Percentiles rank a stretch among this genome's conserved stretches.
Evolutionary conservation across 1,284 basidiomycete genomes (phyloP).

Genomic region (Tilletia setariae): DNA sequence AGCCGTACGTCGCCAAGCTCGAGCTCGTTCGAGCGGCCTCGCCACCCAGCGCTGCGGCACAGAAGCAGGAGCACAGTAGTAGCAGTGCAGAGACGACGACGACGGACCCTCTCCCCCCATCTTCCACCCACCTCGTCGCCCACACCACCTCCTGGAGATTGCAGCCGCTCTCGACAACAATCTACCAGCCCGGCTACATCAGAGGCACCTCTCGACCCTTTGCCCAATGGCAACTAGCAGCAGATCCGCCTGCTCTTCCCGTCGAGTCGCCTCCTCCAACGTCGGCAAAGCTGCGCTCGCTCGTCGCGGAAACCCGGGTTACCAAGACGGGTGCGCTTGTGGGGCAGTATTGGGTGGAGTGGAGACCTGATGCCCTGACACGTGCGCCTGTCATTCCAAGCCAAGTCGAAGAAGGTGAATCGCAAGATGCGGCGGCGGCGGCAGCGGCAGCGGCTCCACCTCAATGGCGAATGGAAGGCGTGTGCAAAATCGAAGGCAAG

Average conservation of each 20-base stretch:
- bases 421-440: not conserved
- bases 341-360: slow-evolving; percentile 74
- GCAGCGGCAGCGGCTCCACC: not conserved
- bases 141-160: slow-evolving; percentile 68
- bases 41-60: not conserved
- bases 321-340: slow-evolving; percentile 63
- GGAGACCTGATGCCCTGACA: slow-evolving; percentile 58
- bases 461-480: slow-evolving; percentile 24
- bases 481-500: slow-evolving; percentile 30
- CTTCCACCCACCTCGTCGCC: slow-evolving; percentile 60
- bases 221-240: slow-evolving; percentile 63
- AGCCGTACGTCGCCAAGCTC: slow-evolving; percentile 59
- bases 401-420: not conserved
- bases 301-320: slow-evolving; percentile 45
- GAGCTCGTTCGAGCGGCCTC: not conserved
- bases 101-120: slow-evolving; percentile 10
- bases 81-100: no score
- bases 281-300: slow-evolving; percentile 25
- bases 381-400: slow-evolving; percentile 35
- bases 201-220: slow-evolving; percentile 69
- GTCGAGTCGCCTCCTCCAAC: not conserved
- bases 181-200: slow-evolving; percentile 72
- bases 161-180: slow-evolving; percentile 63
- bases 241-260: not conserved
- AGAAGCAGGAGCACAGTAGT: not conserved